These are phyloP conservation scores for Arthroderma sp. DNA, from an alignment of 2,329 filamentous ascomycete species.

Conservation along the genomic window DNA sequence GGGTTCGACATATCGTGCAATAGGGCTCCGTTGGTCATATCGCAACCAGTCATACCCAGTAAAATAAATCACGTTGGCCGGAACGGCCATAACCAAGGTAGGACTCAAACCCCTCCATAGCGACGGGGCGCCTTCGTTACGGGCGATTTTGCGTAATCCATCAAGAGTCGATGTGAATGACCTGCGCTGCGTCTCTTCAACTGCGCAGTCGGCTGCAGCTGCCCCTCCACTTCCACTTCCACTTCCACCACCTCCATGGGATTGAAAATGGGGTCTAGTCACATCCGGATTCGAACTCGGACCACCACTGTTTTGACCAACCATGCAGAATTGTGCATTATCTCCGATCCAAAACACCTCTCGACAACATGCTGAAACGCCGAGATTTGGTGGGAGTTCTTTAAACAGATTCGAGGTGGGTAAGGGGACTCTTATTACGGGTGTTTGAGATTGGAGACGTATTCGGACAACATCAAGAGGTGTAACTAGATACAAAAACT, in stretches of 20 bases:
- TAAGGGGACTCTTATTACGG: constrained; percentile 33
- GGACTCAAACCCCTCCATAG: constrained; percentile 92
- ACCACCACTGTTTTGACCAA: constrained; percentile 28
- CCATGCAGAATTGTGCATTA: constrained; percentile 66
- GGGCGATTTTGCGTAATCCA: constrained; percentile 83
- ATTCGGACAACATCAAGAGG: constrained; percentile 94
- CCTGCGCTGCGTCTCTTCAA: constrained; percentile 70
- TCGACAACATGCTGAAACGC: constrained; percentile 86
- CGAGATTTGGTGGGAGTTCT: constrained; percentile 68
- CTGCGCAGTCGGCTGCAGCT: constrained; percentile 57
- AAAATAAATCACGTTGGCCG: constrained; percentile 96
- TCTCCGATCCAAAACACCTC: constrained; percentile 96
- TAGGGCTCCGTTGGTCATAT: constrained; percentile 57
- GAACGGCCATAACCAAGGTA: constrained; percentile 84
- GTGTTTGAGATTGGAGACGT: constrained; percentile 72
- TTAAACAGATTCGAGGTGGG: constrained; percentile 34
- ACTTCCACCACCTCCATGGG: no score
- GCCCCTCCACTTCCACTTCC: constrained; percentile 27
- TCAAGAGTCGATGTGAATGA: constrained; percentile 87
- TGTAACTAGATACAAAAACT: constrained; percentile 49
- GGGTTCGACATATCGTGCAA: constrained; percentile 51
- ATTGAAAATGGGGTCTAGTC: no score
- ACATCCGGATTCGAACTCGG: no score
- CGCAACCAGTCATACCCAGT: constrained; percentile 95
- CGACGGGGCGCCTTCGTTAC: constrained; percentile 75